A percentile compares a stretch with the other conserved stretches of the same genome.
Evolutionary conservation across 257 asterid species (phyloP).

Genomic region (Vinca minor): DNA sequence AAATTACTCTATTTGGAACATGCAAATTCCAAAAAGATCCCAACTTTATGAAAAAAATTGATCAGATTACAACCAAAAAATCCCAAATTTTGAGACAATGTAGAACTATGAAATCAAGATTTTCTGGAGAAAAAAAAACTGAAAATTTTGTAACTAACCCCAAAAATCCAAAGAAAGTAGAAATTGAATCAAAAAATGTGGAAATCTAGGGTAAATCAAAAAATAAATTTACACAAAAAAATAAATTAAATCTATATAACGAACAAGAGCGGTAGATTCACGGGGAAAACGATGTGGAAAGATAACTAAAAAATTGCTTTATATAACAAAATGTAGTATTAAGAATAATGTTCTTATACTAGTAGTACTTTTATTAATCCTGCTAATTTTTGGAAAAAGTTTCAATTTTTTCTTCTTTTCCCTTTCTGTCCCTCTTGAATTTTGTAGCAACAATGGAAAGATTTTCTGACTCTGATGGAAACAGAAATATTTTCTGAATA

Average conservation of each 20-base stretch:
- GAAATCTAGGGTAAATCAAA: not conserved
- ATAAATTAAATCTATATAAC: no score
- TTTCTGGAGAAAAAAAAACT: not conserved
- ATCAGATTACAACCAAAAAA: not conserved
- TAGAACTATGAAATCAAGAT: not conserved
- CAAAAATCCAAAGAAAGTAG: no score
- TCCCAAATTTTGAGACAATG: not conserved
- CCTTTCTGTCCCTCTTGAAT: not conserved
- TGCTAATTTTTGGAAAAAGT: not conserved
- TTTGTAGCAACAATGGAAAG: not conserved
- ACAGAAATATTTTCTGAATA: no score
- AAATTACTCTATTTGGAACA: not conserved
- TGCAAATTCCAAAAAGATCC: slow-evolving; percentile 13
- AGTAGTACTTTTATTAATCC: no score
- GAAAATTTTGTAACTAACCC: not conserved
- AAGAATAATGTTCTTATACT: no score
- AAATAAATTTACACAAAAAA: not conserved
- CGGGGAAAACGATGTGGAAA: slow-evolving; percentile 14
- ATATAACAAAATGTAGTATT: no score
- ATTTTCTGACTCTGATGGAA: no score
- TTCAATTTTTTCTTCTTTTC: not conserved
- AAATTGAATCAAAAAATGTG: not conserved
- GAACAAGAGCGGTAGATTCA: slow-evolving; percentile 15
- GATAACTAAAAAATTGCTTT: not conserved
- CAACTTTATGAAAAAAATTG: not conserved